phyloP scores from a whole-genome alignment of 2,329 filamentous ascomycete genomes.

The Fusarium globosum region DNA sequence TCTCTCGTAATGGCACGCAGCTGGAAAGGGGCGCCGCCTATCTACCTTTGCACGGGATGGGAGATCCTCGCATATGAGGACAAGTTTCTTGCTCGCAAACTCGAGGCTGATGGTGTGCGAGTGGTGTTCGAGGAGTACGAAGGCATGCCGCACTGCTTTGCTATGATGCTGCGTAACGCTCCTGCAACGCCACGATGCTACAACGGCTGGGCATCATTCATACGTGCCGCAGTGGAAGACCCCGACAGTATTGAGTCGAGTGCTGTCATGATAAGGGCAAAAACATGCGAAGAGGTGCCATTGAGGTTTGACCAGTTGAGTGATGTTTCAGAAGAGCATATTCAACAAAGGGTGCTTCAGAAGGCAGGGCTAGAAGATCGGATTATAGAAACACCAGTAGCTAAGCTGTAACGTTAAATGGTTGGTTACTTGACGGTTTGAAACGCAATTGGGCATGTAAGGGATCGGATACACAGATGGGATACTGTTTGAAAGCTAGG shows the following conservation, averaged over 20 bases:
- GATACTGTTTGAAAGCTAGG: neutral
- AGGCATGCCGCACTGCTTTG: constrained; percentile 84
- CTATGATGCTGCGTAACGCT: constrained; percentile 62
- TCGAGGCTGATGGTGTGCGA: constrained; percentile 66
- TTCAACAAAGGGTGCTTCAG: constrained; percentile 53
- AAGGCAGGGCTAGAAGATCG: constrained; percentile 36
- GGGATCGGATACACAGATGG: neutral
- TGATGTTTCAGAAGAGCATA: constrained; percentile 56
- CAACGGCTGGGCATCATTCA: constrained; percentile 67
- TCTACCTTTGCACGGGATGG: constrained; percentile 76
- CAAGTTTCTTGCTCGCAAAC: constrained; percentile 66
- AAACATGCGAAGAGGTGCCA: constrained; percentile 60
- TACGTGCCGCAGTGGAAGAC: constrained; percentile 54
- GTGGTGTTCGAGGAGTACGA: constrained; percentile 80
- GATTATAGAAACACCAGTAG: constrained; percentile 8
- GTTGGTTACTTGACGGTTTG: neutral
- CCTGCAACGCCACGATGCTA: constrained; percentile 63
- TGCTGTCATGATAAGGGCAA: constrained; percentile 61
- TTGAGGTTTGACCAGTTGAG: constrained; percentile 58
- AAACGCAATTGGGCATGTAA: neutral
- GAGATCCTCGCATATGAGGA: constrained; percentile 78
- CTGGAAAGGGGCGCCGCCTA: constrained; percentile 73
- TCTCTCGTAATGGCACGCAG: constrained; percentile 67
- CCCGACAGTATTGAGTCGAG: constrained; percentile 50
- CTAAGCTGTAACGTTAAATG: constrained; percentile 46